Conservation (phyloP, 352 stramenopile genomes). For the Pythium myriotylum region DNA sequence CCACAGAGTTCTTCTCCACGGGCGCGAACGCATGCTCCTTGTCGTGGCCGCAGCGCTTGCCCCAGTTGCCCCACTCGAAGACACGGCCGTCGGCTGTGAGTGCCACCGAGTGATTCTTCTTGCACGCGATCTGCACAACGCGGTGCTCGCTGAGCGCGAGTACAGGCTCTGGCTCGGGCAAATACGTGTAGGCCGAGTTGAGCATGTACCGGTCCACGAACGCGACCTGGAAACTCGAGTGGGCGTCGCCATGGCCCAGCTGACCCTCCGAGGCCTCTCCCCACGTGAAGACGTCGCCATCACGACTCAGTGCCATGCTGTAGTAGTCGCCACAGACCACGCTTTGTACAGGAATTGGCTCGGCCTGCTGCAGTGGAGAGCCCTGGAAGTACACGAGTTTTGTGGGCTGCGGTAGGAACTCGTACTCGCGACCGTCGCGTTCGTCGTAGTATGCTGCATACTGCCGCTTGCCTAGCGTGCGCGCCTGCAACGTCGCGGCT, state of each 20-base stretch:
- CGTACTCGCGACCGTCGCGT: constrained; percentile 41
- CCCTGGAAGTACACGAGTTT: constrained; percentile 71
- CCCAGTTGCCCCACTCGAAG: constrained; percentile 79
- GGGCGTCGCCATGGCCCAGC: constrained; percentile 59
- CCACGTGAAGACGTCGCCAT: constrained; percentile 75
- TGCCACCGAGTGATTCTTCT: constrained; percentile 61
- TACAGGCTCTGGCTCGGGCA: constrained; percentile 63
- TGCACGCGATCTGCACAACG: constrained; percentile 52
- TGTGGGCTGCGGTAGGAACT: constrained; percentile 48
- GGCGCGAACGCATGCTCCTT: constrained; percentile 62
- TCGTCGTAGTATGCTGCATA: constrained; percentile 62
- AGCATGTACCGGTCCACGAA: constrained; percentile 64
- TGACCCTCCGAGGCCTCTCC: constrained; percentile 76
- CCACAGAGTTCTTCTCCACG: constrained; percentile 31
- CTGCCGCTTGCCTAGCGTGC: constrained; percentile 33
- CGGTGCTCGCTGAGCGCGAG: constrained; percentile 45
- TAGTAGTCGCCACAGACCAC: constrained; percentile 78
- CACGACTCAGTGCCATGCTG: constrained; percentile 57
- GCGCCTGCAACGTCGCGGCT: constrained; percentile 44
- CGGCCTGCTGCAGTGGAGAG: constrained; percentile 51
- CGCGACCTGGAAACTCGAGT: constrained; percentile 58
- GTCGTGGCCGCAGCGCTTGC: constrained; percentile 50
- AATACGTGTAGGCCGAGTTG: constrained; percentile 72
- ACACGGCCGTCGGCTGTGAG: constrained; percentile 41
- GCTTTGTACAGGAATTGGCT: constrained; percentile 54